These are phyloP conservation scores for Micromonas commoda DNA, from an alignment of 139 green algal genomes.

Conservation along the genomic window DNA sequence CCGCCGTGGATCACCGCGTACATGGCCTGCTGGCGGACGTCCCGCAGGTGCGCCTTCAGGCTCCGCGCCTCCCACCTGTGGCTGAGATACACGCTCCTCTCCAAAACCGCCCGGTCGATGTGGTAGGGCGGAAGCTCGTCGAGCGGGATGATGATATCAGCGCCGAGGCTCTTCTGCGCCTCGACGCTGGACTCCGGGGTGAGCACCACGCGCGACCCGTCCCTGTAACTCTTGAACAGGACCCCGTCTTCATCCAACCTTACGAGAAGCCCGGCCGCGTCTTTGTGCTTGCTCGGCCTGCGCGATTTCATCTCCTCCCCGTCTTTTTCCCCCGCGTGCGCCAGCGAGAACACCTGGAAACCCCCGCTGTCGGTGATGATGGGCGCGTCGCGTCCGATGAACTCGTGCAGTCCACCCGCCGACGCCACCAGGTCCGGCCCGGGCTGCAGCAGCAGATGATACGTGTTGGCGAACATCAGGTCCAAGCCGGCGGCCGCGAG, in stretches of 20 bases:
- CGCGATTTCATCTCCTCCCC: conserved; percentile 1
- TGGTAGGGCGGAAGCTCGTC: conserved; percentile 52
- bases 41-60: conserved; percentile 38
- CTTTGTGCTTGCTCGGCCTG: conserved; percentile 9
- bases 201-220: conserved; percentile 42
- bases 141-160: conserved; percentile 54
- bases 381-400: conserved; percentile 42
- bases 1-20: conserved; percentile 51
- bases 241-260: conserved; percentile 23
- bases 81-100: conserved; percentile 33
- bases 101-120: conserved; percentile 17
- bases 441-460: conserved; percentile 50
- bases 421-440: conserved; percentile 38
- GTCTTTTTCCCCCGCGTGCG: conserved; percentile 31
- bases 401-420: conserved; percentile 46
- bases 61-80: conserved; percentile 47
- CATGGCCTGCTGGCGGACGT: conserved; percentile 48
- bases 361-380: conserved; percentile 53
- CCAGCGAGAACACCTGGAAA: conserved; percentile 51
- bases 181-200: conserved; percentile 44
- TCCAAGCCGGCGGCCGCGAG: conserved; percentile 11
- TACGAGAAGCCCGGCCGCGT: conserved; percentile 10
- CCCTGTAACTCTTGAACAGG: conserved; percentile 32
- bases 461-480: conserved; percentile 48
- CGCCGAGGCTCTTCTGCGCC: conserved; percentile 47